phyloP scores from a whole-genome alignment of 306 rosid species.

The Cicer chorassanicum region DNA sequence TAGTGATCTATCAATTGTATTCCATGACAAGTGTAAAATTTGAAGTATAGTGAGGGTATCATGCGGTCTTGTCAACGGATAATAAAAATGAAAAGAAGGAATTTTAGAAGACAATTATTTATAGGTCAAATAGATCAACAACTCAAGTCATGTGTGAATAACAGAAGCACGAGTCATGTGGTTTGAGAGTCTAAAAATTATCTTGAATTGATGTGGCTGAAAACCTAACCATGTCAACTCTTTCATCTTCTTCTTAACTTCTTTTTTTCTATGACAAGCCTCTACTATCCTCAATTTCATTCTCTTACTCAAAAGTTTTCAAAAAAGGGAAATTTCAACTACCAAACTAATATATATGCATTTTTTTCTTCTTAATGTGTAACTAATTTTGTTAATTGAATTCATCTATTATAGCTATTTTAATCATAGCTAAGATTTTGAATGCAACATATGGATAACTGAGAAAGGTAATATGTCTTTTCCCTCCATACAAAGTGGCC shows the following conservation, averaged over 20 bases:
- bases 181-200: neutral
- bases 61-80: too few species aligned
- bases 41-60: too few species aligned
- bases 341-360: slow-evolving; percentile 20
- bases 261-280: slow-evolving; percentile 7
- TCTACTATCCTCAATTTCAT: slow-evolving; percentile 17
- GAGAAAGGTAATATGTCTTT: slow-evolving; percentile 57
- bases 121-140: slow-evolving; percentile 30
- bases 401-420: slow-evolving; percentile 54
- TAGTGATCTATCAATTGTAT: too few species aligned
- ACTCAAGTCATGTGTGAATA: neutral
- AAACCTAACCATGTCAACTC: slow-evolving; percentile 23
- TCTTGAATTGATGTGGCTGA: slow-evolving; percentile 4
- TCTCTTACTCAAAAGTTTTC: slow-evolving; percentile 25
- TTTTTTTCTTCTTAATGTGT: neutral
- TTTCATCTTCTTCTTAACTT: slow-evolving; percentile 14
- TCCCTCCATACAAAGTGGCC: slow-evolving; percentile 1
- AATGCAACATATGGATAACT: slow-evolving; percentile 47
- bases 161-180: neutral
- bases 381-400: slow-evolving; percentile 21
- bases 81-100: too few species aligned
- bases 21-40: too few species aligned
- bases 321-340: slow-evolving; percentile 24
- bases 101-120: slow-evolving; percentile 2
- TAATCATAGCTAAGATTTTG: slow-evolving; percentile 55